phyloP scores from a whole-genome alignment of 78 protist genomes.

The Goniomonas avonlea region DNA sequence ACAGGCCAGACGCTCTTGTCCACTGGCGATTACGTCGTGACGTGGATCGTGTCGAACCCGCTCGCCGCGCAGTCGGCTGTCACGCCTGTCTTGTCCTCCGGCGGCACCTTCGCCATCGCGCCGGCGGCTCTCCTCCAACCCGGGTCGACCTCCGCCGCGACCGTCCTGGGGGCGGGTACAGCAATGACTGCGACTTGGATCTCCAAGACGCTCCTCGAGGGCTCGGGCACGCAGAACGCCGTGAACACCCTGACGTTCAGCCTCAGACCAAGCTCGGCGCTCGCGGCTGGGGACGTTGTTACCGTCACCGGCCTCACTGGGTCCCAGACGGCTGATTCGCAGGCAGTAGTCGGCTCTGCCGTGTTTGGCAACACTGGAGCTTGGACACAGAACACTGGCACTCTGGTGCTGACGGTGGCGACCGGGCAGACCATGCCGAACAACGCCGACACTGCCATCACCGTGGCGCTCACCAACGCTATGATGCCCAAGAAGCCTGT shows the following conservation, averaged over 20 bases:
- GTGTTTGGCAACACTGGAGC: not conserved
- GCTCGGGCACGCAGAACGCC: not conserved
- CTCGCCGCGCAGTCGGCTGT: too few relatives aligned
- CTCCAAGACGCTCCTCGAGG: too few relatives aligned
- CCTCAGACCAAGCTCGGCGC: not conserved
- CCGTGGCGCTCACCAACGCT: not conserved
- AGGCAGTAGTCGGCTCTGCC: not conserved
- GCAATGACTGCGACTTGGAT: too few relatives aligned
- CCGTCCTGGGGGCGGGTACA: too few relatives aligned
- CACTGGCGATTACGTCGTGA: too few relatives aligned
- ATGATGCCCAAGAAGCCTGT: not conserved
- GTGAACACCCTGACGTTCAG: not conserved
- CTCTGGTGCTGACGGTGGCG: not conserved
- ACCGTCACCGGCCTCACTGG: not conserved
- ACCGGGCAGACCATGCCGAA: too few relatives aligned
- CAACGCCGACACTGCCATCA: not conserved
- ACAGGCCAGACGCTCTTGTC: too few relatives aligned
- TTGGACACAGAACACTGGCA: not conserved
- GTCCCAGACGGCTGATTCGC: not conserved
- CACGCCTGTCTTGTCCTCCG: too few relatives aligned
- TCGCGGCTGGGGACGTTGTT: not conserved
- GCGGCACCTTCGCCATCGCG: too few relatives aligned
- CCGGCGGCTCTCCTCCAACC: too few relatives aligned
- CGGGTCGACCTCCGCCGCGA: too few relatives aligned
- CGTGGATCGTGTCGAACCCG: too few relatives aligned